These are phyloP conservation scores for Kodamaea arcana DNA, from an alignment of 1,139 yeast genomes.

Conservation along the genomic window DNA sequence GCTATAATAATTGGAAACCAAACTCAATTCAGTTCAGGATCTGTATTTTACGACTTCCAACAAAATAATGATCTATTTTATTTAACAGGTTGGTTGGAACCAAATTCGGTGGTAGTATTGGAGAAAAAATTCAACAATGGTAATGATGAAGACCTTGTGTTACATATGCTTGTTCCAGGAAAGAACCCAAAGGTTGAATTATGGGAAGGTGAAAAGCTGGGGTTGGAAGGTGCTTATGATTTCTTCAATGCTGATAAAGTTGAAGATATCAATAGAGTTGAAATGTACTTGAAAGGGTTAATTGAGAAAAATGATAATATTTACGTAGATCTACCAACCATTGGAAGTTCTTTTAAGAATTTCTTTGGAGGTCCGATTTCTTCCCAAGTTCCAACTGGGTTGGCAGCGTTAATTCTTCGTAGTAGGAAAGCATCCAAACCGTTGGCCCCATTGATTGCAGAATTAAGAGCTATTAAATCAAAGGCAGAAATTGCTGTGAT, in stretches of 20 bases:
- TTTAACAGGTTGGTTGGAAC: slow-evolving; percentile 91
- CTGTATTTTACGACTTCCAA: slow-evolving; percentile 87
- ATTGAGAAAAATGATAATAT: slow-evolving; percentile 45
- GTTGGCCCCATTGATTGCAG: slow-evolving; percentile 47
- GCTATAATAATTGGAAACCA: slow-evolving; percentile 74
- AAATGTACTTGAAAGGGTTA: slow-evolving; percentile 41
- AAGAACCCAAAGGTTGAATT: slow-evolving; percentile 70
- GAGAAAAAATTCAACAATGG: slow-evolving; percentile 53
- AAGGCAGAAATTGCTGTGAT: slow-evolving; percentile 70
- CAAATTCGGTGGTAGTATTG: slow-evolving; percentile 72
- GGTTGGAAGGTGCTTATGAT: slow-evolving; percentile 75
- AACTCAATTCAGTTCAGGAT: slow-evolving; percentile 77
- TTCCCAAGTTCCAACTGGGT: slow-evolving; percentile 1
- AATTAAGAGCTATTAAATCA: slow-evolving; percentile 67
- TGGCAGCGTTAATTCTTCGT: slow-evolving; percentile 2
- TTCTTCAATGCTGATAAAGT: slow-evolving; percentile 85
- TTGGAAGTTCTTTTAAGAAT: slow-evolving; percentile 10
- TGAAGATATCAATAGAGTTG: slow-evolving; percentile 43
- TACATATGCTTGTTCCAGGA: slow-evolving; percentile 87
- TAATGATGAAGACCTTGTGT: slow-evolving; percentile 48
- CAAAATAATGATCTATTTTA: slow-evolving; percentile 87
- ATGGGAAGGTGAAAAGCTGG: slow-evolving; percentile 95
- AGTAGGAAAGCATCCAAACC: slow-evolving; percentile 39
- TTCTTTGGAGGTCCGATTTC: slow-evolving; percentile 9
- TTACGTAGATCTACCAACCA: slow-evolving; percentile 43